Base-by-base conservation (phyloP, 23 red algal species). In the Gracilaria domingensis region DNA sequence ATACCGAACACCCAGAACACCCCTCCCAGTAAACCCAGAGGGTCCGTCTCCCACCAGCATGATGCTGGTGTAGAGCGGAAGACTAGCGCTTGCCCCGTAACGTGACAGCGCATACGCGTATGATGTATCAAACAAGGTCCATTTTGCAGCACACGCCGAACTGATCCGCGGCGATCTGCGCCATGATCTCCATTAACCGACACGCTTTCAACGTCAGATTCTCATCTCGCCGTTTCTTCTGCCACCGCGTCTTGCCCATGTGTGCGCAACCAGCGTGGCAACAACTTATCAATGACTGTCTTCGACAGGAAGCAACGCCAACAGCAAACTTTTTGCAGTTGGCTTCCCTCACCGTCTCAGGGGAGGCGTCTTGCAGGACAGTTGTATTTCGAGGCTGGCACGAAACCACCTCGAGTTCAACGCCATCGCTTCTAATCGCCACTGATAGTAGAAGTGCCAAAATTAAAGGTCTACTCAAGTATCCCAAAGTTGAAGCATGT, bases 311-410 rank as follows among this genome's bases (percentile, higher is more conserved):
- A 56, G 38, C 26, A 17, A 32, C n/a, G 17, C 66, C 84, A 58
- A 33, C 48, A 32, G 39, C 84, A 8, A 38, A 30, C 23, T 88
- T 88, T 34, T 23, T 88, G n/a, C 59, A 62, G 39, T 25, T 88
- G 39, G 84, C 84, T 12, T 49, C 84, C 28, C 67, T 88, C 42
- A 75, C 84, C 2, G 65, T 51, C 0, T 55, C 29, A 9, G 84
- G 66, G 0, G 34, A 73, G 21, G 35, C 84, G 1, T 60, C 84
- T 3, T 75, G 66, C 65, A 62, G 84, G 11, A 76, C 66, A 18
- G 84, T 88, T 4, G 84, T 88, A 20, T 88, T 88, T 66, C 84
- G 84, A 18, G 84, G 69, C 16, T 88, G 84, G 84, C 47, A 75
- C 36, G 23, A 26, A 7, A 59, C 79, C 38, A 8, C 50, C 33